A percentile compares a stretch with the other conserved stretches of the same genome.
Conservation (phyloP, 164 flowering plant genomes). For the Magnolia kwangsiensis region DNA sequence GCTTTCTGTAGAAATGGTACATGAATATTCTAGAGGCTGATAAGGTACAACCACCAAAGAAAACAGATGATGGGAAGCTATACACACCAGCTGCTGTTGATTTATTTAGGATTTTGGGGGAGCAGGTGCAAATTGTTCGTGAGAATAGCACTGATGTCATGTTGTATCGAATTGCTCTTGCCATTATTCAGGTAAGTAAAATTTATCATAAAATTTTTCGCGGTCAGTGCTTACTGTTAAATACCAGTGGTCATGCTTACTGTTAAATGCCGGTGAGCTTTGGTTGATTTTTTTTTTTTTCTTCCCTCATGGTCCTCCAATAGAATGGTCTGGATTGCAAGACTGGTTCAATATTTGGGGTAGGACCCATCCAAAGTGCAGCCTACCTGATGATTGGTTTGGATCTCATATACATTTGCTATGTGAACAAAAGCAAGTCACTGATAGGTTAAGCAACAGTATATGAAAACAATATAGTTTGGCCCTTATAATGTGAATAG, state of each 20-base stretch:
- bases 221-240: neutral
- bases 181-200: conserved; percentile 50
- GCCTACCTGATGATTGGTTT: neutral
- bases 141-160: conserved; percentile 97
- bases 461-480: too few species aligned
- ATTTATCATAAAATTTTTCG: neutral
- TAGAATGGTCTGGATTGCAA: neutral
- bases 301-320: too few species aligned
- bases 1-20: conserved; percentile 79
- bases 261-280: too few species aligned
- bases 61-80: conserved; percentile 85
- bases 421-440: neutral
- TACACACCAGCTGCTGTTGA: conserved; percentile 98
- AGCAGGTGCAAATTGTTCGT: conserved; percentile 94
- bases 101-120: conserved; percentile 91
- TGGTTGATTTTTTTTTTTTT: neutral
- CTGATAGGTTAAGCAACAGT: neutral
- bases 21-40: conserved; percentile 90
- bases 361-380: neutral
- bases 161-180: conserved; percentile 91
- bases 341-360: neutral
- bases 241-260: neutral
- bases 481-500: too few species aligned
- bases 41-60: conserved; percentile 88
- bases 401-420: neutral